Base-by-base conservation (phyloP, 352 stramenopile genomes). In the Globisporangium nagaii region DNA sequence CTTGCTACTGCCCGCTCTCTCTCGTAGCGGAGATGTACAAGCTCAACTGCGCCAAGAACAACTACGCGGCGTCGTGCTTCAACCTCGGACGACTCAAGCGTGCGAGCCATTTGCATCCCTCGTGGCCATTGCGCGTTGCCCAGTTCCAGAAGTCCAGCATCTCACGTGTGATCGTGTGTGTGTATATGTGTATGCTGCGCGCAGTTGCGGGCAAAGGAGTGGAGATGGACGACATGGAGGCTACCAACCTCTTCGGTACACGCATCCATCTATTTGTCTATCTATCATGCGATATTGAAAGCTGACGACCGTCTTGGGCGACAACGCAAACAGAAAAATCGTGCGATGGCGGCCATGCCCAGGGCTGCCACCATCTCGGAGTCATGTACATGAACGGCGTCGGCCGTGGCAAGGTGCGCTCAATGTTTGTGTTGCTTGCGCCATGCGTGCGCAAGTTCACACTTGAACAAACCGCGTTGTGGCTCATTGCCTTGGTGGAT, bases 351-450 rank as follows among this genome's bases (percentile, higher is more conserved):
- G 78, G 71, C 17, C 83, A 93, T 39, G 76, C 75, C 25, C 78
- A 87, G 56, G 84, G 73, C 34, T 95, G 85, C 47, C 83, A 95
- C 46, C 85, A 95, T 59, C 68, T 92, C n/a, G 85, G 83, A 13
- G 78, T 92, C 60, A 90, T 95, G 80, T 75, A 72, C 53, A 73
- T 68, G 31, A 81, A 90, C 44, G 81, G 81, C 10, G 63, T 90
- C 32, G 85, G 84, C 35, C 79, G 80, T 8, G 53, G 73, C 12
- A 89, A 93, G 73, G 84, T 93, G 12, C 8, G 49, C n/a, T 19
- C 9, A 24, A 10, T 9, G 11, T 12, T 50, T 11, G 3, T 35
- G n/a, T 27, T 25, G 30, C 5, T 17, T 54, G 32, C 9, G 24
- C n/a, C n/a, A n/a, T n/a, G n/a, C n/a, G n/a, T n/a, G n/a, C n/a